Evolutionary conservation across 306 rosid species (phyloP).

Genomic region (Medicago truncatula): DNA sequence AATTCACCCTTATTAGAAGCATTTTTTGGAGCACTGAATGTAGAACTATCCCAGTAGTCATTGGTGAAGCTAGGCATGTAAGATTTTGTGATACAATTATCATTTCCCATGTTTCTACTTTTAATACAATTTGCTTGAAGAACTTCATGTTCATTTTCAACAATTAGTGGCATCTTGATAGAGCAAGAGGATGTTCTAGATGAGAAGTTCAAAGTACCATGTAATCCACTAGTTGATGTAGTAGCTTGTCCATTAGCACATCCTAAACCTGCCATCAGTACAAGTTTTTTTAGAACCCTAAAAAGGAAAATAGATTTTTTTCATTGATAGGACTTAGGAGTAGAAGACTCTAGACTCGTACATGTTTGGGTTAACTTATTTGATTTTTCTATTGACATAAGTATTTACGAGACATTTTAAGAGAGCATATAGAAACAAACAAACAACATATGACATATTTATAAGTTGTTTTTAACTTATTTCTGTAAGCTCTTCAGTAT

Average conservation of each 20-base stretch:
- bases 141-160: constrained; percentile 57
- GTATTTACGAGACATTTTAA: too few species aligned
- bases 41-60: constrained; percentile 63
- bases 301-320: too few species aligned
- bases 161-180: constrained; percentile 60
- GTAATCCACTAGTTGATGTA: constrained; percentile 48
- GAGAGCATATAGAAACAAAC: too few species aligned
- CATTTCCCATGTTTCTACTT: constrained; percentile 45
- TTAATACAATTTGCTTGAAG: constrained; percentile 42
- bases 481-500: too few species aligned
- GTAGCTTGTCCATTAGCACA: constrained; percentile 51
- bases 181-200: constrained; percentile 50
- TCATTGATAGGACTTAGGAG: too few species aligned
- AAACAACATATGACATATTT: not conserved
- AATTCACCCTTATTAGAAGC: constrained; percentile 51
- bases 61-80: constrained; percentile 50
- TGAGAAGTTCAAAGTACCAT: constrained; percentile 53
- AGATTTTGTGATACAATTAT: constrained; percentile 36
- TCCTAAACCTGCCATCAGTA: constrained; percentile 49
- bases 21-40: constrained; percentile 51
- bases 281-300: not conserved
- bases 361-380: too few species aligned
- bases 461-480: too few species aligned
- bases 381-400: not conserved
- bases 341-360: too few species aligned